phyloP scores from a whole-genome alignment of 1,284 basidiomycete genomes.

The Leccinum subfulvum region DNA sequence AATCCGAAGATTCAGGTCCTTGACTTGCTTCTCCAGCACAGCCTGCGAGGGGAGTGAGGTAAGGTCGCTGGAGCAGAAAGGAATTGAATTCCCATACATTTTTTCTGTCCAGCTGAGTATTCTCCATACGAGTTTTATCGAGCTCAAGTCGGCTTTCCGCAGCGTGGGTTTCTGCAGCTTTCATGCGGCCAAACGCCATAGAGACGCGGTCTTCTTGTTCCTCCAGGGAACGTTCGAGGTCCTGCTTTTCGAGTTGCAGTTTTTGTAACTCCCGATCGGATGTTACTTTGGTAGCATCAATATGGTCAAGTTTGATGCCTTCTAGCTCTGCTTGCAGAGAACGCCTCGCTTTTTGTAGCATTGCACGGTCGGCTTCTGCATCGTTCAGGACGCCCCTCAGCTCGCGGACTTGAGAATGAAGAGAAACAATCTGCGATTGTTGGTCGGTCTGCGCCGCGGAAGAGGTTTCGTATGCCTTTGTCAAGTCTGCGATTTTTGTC shows the following conservation, averaged over 20 bases:
- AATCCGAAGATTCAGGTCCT: constrained; percentile 77
- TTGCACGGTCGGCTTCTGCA: constrained; percentile 75
- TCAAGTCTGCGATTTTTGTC: constrained; percentile 74
- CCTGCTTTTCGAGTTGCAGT: constrained; percentile 75
- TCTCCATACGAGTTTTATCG: constrained; percentile 72
- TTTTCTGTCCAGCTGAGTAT: constrained; percentile 71
- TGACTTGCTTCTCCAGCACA: constrained; percentile 77
- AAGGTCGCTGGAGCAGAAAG: constrained; percentile 1
- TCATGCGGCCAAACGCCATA: constrained; percentile 75
- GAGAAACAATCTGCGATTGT: constrained; percentile 77
- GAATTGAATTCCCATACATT: constrained; percentile 54
- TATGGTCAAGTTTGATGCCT: constrained; percentile 72
- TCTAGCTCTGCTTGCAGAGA: constrained; percentile 78
- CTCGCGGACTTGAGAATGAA: constrained; percentile 84
- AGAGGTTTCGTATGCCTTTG: constrained; percentile 76
- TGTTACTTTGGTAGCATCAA: constrained; percentile 68
- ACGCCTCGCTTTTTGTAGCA: constrained; percentile 81
- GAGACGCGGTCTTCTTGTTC: constrained; percentile 73
- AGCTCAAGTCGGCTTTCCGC: constrained; percentile 75
- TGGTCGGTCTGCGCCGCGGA: constrained; percentile 73
- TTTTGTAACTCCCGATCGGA: constrained; percentile 75
- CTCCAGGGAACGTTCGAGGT: constrained; percentile 75
- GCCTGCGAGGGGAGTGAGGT: constrained; percentile 47
- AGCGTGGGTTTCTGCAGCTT: constrained; percentile 74
- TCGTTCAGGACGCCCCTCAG: constrained; percentile 79